Conservation (phyloP, 2,329 filamentous ascomycete species). For the Ilyonectria robusta region DNA sequence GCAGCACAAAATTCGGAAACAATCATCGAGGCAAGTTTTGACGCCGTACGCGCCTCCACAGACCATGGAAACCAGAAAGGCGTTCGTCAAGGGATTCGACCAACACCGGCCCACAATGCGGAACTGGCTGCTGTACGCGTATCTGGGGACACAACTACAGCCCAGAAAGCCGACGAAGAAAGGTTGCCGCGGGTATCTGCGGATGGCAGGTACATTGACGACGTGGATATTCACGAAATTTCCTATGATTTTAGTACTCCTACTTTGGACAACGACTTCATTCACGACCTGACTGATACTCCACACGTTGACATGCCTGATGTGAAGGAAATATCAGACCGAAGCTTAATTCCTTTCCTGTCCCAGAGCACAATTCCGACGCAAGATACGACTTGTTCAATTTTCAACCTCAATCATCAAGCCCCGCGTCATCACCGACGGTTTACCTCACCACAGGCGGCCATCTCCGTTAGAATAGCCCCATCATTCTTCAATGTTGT, state of each 20-base stretch:
- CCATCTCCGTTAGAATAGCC: neutral
- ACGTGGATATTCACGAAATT: too few species aligned
- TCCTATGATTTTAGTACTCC: too few species aligned
- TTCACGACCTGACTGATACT: neutral
- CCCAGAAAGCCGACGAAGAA: too few species aligned
- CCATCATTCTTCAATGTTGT: neutral
- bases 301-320: neutral
- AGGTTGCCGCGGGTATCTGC: too few species aligned
- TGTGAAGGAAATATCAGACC: neutral
- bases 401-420: neutral
- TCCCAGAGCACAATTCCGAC: neutral
- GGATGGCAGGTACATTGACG: too few species aligned
- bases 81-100: neutral
- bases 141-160: too few species aligned
- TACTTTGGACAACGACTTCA: too few species aligned
- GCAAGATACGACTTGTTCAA: neutral
- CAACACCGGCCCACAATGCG: too few species aligned
- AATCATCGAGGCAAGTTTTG: neutral
- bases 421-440: neutral
- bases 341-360: neutral
- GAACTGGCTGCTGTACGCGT: too few species aligned
- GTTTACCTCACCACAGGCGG: neutral
- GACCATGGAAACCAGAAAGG: neutral
- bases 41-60: neutral
- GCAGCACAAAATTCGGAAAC: neutral